These are phyloP conservation scores for Cornus controversa DNA, from an alignment of 148 eudicot genomes.

Conservation along the genomic window DNA sequence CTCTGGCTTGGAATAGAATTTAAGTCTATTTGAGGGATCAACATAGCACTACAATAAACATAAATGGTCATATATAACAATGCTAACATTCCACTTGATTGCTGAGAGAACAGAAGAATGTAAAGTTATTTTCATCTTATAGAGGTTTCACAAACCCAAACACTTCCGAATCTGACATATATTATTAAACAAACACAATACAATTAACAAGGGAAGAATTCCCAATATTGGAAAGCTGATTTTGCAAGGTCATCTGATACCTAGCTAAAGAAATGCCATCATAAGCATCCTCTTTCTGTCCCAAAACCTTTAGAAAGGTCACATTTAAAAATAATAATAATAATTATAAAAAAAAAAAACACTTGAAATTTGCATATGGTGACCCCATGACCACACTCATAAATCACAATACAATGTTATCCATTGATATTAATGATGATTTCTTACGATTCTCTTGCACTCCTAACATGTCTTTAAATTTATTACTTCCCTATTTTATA, in stretches of 20 bases:
- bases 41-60: constrained; percentile 31
- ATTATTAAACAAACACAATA: background rate
- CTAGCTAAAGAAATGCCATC: background rate
- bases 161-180: background rate
- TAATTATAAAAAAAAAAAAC: background rate
- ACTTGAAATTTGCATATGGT: background rate
- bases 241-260: background rate
- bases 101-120: background rate
- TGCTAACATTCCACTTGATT: background rate
- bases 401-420: background rate
- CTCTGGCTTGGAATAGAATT: constrained; percentile 43
- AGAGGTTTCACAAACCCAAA: background rate
- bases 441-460: too few species aligned
- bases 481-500: too few species aligned
- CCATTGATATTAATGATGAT: background rate
- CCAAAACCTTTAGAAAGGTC: background rate
- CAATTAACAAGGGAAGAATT: background rate
- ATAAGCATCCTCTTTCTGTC: background rate
- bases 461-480: too few species aligned
- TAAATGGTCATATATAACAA: background rate
- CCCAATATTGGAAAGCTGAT: background rate
- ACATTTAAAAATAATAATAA: too few species aligned
- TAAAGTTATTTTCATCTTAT: background rate
- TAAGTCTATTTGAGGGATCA: constrained; percentile 31
- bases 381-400: background rate